Percentiles rank a stretch among this genome's conserved stretches.
Evolutionary conservation across 1,139 yeast genomes (phyloP).

Genomic region (Yamadazyma diospyri): DNA sequence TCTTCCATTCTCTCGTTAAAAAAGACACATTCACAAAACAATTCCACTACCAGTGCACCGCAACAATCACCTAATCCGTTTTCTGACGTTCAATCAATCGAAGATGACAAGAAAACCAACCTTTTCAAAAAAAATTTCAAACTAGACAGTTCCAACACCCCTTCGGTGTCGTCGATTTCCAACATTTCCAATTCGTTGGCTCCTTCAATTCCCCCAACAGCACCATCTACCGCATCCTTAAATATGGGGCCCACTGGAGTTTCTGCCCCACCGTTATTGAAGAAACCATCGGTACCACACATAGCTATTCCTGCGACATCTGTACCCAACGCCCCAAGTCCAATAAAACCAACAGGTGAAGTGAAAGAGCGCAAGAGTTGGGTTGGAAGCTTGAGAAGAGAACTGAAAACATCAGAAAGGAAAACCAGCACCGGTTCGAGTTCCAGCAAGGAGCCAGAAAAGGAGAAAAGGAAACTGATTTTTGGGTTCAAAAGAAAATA

Average conservation of each 20-base stretch:
- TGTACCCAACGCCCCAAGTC: conserved; percentile 3
- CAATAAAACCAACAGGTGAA: conserved; percentile 11
- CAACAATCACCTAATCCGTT: conserved; percentile 74
- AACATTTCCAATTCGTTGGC: conserved; percentile 1
- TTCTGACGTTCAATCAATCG: conserved; percentile 49
- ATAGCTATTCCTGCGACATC: conserved; percentile 1
- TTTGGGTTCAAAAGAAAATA: conserved; percentile 34
- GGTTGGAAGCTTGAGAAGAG: conserved; percentile 40
- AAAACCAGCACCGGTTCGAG: conserved; percentile 16
- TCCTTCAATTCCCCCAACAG: conserved; percentile 1
- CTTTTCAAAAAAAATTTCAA: conserved; percentile 32
- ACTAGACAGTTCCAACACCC: conserved; percentile 18
- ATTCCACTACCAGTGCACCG: not conserved
- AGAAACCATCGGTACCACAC: conserved; percentile 7
- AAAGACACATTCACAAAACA: not conserved
- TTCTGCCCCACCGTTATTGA: not conserved
- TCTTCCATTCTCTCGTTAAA: not conserved
- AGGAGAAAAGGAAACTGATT: conserved; percentile 29
- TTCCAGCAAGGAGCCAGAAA: conserved; percentile 13
- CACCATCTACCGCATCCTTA: conserved; percentile 2
- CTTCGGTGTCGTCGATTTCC: conserved; percentile 8
- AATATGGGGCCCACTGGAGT: not conserved
- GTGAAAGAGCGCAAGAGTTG: conserved; percentile 38
- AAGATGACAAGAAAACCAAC: conserved; percentile 12
- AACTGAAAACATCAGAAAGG: conserved; percentile 22